Evolutionary conservation across 2,329 filamentous ascomycete genomes (phyloP), one percentile per base, ranked within the genome.

Genomic region (Pezicula carpinea): DNA sequence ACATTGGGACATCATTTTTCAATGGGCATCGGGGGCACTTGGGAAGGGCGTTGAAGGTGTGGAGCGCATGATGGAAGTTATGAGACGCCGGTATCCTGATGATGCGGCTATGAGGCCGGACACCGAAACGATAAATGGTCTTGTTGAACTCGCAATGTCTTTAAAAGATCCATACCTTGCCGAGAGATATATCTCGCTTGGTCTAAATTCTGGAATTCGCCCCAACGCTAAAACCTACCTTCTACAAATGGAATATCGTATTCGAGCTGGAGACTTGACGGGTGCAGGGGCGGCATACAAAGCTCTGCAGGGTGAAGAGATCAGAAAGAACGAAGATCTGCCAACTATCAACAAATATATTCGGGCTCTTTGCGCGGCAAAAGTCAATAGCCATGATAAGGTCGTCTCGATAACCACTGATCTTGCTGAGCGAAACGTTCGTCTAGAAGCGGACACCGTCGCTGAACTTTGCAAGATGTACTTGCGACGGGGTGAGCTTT

Each of bases 401-500:
- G 82, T 96, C 36, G 79, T 86, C 56, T 77, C 82, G n/a, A 76
- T 95, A 34, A 77, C 89, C 0, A 80, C 85, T 47, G 80, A 85
- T 39, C 70, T 95, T 3, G 83, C 90, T 48, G 80, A 89, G 58
- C 80, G 82, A 10, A 75, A 82, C 46, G 79, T 81, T 6, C 77
- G 76, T 1, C 75, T 96, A 13, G 84, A 87, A 31, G 80, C 90
- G 0, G 76, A 83, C 36, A 95, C 90, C 0, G 79, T 93, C 1
- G 80, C 83, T 6, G 76, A 80, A 0, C 72, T 96, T n/a, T 86
- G 83, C 50, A 72, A 83, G 38, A 72, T 86, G 35, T 86, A 95
- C 55, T 75, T 96, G 10, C 76, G 80, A 51, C 82, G 85, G 34
- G 85, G 89, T 58, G 87, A 95, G 61, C 76, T 83, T 36, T 81